A percentile compares a stretch with the other conserved stretches of the same genome.
phyloP scores from a whole-genome alignment of 805 yeast genomes.

The Spathaspora passalidarum region DNA sequence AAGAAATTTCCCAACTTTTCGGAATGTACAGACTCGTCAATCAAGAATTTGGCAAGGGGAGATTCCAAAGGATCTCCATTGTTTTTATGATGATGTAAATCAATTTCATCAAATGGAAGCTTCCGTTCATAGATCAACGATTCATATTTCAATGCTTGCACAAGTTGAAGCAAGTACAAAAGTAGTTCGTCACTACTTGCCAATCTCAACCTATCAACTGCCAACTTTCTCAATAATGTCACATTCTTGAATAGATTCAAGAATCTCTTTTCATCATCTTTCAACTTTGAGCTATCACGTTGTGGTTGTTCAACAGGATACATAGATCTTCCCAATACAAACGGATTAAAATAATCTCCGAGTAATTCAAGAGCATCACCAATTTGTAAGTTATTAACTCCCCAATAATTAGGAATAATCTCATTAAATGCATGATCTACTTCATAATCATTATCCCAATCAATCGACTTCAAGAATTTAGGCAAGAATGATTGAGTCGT shows the following conservation, averaged over 20 bases:
- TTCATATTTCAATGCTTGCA: slow-evolving; percentile 88
- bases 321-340: slow-evolving; percentile 18
- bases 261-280: slow-evolving; percentile 26
- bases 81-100: slow-evolving; percentile 13
- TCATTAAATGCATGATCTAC: slow-evolving; percentile 70
- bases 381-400: slow-evolving; percentile 67
- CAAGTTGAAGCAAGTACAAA: slow-evolving; percentile 81
- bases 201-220: slow-evolving; percentile 75
- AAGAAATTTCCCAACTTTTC: slow-evolving; percentile 73
- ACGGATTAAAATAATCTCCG: slow-evolving; percentile 69
- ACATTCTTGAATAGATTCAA: slow-evolving; percentile 36
- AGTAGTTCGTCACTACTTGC: slow-evolving; percentile 81
- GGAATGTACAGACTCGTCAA: slow-evolving; percentile 65
- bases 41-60: slow-evolving; percentile 71
- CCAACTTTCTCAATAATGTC: slow-evolving; percentile 74
- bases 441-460: slow-evolving; percentile 85
- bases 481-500: slow-evolving; percentile 46
- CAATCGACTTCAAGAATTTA: slow-evolving; percentile 81
- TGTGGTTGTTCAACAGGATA: slow-evolving; percentile 7
- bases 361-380: slow-evolving; percentile 85
- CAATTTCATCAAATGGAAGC: slow-evolving; percentile 11
- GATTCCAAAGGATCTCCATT: slow-evolving; percentile 36
- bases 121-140: slow-evolving; percentile 21
- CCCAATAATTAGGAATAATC: slow-evolving; percentile 59
- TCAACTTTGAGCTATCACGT: slow-evolving; percentile 8